A percentile compares a stretch with the other conserved stretches of the same genome.
Evolutionary conservation across 2,329 filamentous ascomycete genomes (phyloP).

Genomic region (Alternaria triticina): DNA sequence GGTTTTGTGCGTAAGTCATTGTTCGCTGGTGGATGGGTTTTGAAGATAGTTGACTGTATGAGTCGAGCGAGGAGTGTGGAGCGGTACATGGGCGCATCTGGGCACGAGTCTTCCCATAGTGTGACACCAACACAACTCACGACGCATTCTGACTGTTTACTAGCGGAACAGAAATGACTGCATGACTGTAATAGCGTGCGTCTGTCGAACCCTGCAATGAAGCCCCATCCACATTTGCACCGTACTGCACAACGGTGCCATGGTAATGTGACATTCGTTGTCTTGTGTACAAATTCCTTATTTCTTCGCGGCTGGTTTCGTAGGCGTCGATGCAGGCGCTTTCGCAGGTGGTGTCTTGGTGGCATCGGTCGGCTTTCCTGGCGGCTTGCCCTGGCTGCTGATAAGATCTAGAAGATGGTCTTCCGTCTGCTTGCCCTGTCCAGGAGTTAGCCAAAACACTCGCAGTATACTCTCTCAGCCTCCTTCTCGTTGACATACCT

Average conservation of each 20-base stretch:
- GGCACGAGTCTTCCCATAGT: neutral
- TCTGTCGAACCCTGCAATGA: neutral
- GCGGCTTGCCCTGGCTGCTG: slow-evolving; percentile 29
- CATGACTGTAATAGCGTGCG: neutral
- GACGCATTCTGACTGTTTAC: neutral
- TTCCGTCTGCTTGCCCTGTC: slow-evolving; percentile 22
- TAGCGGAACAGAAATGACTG: neutral
- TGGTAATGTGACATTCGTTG: neutral
- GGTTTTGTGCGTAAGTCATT: neutral
- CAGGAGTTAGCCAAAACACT: neutral
- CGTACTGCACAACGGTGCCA: neutral
- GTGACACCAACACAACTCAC: neutral
- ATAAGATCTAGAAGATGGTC: slow-evolving; percentile 44
- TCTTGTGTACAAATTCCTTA: neutral
- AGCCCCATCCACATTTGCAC: slow-evolving; percentile 1
- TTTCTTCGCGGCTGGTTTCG: slow-evolving; percentile 19
- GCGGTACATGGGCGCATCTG: neutral
- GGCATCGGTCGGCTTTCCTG: slow-evolving; percentile 19
- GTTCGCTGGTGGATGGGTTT: neutral
- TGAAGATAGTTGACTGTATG: neutral
- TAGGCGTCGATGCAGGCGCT: slow-evolving; percentile 11
- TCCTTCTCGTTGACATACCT: slow-evolving; percentile 4
- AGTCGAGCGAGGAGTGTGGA: neutral
- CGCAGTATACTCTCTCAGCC: neutral
- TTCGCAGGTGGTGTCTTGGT: slow-evolving; percentile 23